Evolutionary conservation across 441 rosid genomes (phyloP).

Genomic region (Erodium moschatum): DNA sequence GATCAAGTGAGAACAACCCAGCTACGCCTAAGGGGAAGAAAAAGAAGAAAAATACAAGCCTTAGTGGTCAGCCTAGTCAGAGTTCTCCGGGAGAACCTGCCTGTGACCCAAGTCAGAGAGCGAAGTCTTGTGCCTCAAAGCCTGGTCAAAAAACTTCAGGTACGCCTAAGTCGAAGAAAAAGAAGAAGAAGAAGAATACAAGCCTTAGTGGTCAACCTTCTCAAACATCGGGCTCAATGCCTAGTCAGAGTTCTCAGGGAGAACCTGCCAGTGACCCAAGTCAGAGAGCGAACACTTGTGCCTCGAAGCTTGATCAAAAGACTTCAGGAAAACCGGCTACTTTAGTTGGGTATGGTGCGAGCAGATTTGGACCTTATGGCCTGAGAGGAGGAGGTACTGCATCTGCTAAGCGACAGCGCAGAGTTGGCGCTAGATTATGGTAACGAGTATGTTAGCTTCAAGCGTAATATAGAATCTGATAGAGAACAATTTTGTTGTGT

Average conservation of each 20-base stretch:
- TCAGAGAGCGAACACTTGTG: neutral
- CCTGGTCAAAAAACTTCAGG: neutral
- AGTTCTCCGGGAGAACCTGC: neutral
- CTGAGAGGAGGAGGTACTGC: neutral
- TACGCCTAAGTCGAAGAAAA: neutral
- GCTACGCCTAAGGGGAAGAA: neutral
- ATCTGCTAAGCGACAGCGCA: neutral
- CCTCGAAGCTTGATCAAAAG: neutral
- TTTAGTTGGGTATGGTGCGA: conserved; percentile 5
- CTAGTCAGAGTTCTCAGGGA: too few species aligned
- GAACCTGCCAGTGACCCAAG: neutral
- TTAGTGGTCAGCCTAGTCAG: too few species aligned
- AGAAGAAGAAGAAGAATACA: too few species aligned
- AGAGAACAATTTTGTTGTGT: neutral
- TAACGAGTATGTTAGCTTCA: neutral
- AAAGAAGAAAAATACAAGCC: neutral
- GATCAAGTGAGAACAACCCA: neutral
- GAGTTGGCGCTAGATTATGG: neutral
- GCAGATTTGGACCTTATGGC: conserved; percentile 8
- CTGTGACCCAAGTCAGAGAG: neutral
- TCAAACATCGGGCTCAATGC: too few species aligned
- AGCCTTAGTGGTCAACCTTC: too few species aligned
- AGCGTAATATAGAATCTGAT: neutral
- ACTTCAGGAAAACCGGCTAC: neutral
- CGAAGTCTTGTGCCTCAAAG: neutral